These are phyloP conservation scores for Pseudogymnoascus sp. DNA, from an alignment of 2,329 filamentous ascomycete species.

Conservation along the genomic window DNA sequence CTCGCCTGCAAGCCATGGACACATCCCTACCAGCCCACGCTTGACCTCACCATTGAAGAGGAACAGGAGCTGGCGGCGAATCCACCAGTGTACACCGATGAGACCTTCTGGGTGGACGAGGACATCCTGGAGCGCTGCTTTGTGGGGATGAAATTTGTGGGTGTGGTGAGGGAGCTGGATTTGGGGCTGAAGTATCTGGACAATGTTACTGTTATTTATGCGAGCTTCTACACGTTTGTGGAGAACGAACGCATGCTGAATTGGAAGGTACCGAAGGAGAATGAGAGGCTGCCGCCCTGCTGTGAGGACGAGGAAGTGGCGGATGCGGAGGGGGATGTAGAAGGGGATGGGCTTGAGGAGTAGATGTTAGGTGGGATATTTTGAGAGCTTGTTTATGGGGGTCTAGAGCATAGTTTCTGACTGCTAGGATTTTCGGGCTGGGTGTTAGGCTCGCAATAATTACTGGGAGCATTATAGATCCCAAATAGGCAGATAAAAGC, in stretches of 20 bases:
- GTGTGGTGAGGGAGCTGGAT: slow-evolving; percentile 47
- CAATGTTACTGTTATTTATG: slow-evolving; percentile 43
- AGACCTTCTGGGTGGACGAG: slow-evolving; percentile 61
- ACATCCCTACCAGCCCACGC: slow-evolving; percentile 24
- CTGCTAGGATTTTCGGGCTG: background rate
- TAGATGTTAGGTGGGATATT: background rate
- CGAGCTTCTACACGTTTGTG: slow-evolving; percentile 56
- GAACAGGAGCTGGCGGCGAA: slow-evolving; percentile 19
- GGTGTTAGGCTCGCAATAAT: background rate
- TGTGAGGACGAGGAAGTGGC: slow-evolving; percentile 17
- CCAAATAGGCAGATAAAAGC: background rate
- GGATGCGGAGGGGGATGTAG: background rate
- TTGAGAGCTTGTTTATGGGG: background rate
- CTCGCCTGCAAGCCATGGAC: slow-evolving; percentile 37
- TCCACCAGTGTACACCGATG: slow-evolving; percentile 30
- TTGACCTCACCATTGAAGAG: slow-evolving; percentile 21
- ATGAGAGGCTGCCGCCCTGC: slow-evolving; percentile 17
- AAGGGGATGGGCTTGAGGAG: background rate
- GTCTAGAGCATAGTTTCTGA: background rate
- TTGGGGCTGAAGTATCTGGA: slow-evolving; percentile 59
- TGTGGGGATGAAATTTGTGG: slow-evolving; percentile 55
- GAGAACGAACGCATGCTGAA: slow-evolving; percentile 60
- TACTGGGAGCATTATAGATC: background rate
- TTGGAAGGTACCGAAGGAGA: slow-evolving; percentile 48
- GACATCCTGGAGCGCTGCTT: slow-evolving; percentile 47